phyloP scores from a whole-genome alignment of 352 stramenopile genomes.

The Phytophthora palmivora region DNA sequence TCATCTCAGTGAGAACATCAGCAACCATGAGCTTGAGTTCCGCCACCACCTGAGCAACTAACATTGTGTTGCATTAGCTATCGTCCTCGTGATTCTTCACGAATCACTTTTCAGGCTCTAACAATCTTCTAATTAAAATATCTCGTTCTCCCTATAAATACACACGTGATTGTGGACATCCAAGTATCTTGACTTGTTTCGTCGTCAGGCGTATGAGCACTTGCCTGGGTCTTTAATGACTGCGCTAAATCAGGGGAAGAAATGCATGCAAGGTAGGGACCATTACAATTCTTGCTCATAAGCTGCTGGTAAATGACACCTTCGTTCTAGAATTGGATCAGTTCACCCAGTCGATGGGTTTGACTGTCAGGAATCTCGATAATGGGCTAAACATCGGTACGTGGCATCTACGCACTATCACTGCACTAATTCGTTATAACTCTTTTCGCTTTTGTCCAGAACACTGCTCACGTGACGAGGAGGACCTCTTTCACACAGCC shows the following conservation, averaged over 20 bases:
- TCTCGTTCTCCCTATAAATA: no score
- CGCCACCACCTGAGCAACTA: no score
- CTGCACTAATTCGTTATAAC: not conserved
- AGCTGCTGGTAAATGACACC: not conserved
- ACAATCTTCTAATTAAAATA: no score
- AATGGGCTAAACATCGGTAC: conserved; percentile 20
- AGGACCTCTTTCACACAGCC: conserved; percentile 42
- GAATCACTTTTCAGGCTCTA: no score
- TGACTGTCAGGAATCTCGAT: conserved; percentile 51
- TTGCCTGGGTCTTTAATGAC: conserved; percentile 15
- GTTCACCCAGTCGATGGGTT: conserved; percentile 72
- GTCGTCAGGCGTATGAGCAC: not conserved
- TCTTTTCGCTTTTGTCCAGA: not conserved
- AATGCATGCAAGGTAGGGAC: conserved; percentile 33
- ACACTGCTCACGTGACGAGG: conserved; percentile 11
- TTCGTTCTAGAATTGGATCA: conserved; percentile 52
- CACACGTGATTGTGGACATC: not conserved
- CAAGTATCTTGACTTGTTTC: no score
- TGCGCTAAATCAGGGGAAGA: conserved; percentile 22
- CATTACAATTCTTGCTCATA: not conserved
- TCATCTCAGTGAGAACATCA: no score
- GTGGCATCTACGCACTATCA: not conserved
- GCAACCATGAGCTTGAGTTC: no score
- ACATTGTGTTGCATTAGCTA: no score
- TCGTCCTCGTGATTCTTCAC: no score